Conservation (phyloP, 768 basidiomycete genomes). For the Russula lepida region DNA sequence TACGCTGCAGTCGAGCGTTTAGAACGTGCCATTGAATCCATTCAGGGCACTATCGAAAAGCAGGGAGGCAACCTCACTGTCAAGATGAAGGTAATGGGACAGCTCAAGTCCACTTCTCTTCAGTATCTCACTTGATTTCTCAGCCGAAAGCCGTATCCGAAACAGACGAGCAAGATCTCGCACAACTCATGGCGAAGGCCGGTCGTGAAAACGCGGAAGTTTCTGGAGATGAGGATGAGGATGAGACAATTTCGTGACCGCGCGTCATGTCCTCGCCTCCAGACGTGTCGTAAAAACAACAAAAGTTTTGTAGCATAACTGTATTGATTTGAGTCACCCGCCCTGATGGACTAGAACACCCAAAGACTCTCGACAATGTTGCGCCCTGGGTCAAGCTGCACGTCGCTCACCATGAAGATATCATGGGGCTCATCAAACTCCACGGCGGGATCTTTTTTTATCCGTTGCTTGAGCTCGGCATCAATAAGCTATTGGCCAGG, state of each 20-base stretch:
- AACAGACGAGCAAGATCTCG: slow-evolving; percentile 94
- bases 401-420: slow-evolving; percentile 16
- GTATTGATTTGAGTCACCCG: not conserved
- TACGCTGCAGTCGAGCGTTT: slow-evolving; percentile 86
- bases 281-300: not conserved
- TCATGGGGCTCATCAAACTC: slow-evolving; percentile 25
- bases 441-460: slow-evolving; percentile 67
- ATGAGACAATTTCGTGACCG: slow-evolving; percentile 25
- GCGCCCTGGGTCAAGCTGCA: slow-evolving; percentile 29
- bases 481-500: slow-evolving; percentile 61
- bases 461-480: slow-evolving; percentile 67
- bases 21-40: slow-evolving; percentile 88
- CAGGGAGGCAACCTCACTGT: slow-evolving; percentile 82
- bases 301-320: slow-evolving; percentile 7
- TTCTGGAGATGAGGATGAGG: slow-evolving; percentile 88
- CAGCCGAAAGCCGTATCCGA: slow-evolving; percentile 98
- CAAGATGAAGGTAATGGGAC: slow-evolving; percentile 84
- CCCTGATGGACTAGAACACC: slow-evolving; percentile 17
- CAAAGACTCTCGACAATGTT: slow-evolving; percentile 32
- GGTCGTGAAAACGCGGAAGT: slow-evolving; percentile 93
- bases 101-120: not conserved
- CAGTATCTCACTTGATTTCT: not conserved
- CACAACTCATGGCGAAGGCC: slow-evolving; percentile 93
- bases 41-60: slow-evolving; percentile 75
- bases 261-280: not conserved